phyloP scores from a whole-genome alignment of 1,284 basidiomycete species.

The Trametes hirsuta region DNA sequence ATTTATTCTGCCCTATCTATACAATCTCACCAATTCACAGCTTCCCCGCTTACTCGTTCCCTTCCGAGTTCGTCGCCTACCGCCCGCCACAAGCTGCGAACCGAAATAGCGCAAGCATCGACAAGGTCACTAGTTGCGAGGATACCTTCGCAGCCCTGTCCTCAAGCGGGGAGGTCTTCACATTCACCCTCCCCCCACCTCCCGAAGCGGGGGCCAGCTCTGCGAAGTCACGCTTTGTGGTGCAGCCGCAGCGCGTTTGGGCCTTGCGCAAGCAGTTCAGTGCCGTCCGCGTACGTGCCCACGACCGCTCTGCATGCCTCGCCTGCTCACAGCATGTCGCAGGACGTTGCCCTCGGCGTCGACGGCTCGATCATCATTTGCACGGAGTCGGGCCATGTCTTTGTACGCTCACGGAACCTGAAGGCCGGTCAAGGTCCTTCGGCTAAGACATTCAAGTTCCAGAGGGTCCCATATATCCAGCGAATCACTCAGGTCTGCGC shows the following conservation, averaged over 20 bases:
- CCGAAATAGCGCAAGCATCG: conserved; percentile 72
- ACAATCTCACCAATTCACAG: conserved; percentile 36
- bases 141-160: conserved; percentile 87
- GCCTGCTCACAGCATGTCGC: not conserved
- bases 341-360: conserved; percentile 88
- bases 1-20: conserved; percentile 11
- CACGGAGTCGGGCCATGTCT: conserved; percentile 95
- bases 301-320: not conserved
- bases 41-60: conserved; percentile 73
- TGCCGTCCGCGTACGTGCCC: conserved; percentile 66
- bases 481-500: conserved; percentile 85
- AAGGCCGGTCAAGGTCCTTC: conserved; percentile 40
- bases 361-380: conserved; percentile 92
- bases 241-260: conserved; percentile 93
- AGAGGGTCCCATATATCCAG: conserved; percentile 82
- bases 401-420: conserved; percentile 70
- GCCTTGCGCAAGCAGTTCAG: conserved; percentile 86
- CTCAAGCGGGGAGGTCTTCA: conserved; percentile 90
- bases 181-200: conserved; percentile 61
- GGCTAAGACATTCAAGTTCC: conserved; percentile 80
- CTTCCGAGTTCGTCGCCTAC: conserved; percentile 77
- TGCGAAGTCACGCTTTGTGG: conserved; percentile 39
- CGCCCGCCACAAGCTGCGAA: conserved; percentile 76
- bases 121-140: conserved; percentile 83
- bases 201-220: conserved; percentile 24